Evolutionary conservation across 225 moss, liverwort and hornwort species (phyloP).

Genomic region (Sphagnum contortum): DNA sequence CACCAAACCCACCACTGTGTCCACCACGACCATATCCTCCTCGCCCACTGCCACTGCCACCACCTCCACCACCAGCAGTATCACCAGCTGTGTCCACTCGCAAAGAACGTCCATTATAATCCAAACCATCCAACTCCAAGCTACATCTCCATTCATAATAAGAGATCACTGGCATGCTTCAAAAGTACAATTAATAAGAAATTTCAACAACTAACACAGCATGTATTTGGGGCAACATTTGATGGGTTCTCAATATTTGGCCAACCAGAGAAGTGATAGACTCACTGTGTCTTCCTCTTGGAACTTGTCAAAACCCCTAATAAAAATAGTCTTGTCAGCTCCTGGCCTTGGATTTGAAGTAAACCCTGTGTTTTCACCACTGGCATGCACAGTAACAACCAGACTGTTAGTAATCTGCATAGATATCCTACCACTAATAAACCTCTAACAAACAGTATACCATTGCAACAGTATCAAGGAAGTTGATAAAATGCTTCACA

Average conservation of each 20-base stretch:
- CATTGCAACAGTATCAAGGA: no score
- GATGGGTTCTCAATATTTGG: no score
- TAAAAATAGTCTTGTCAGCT: slow-evolving; percentile 45
- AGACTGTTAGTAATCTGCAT: no score
- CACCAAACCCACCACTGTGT: no score
- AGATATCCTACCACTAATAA: no score
- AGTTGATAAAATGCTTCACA: no score
- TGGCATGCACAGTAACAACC: not conserved
- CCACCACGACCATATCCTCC: slow-evolving; percentile 14
- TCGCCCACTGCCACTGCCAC: slow-evolving; percentile 24
- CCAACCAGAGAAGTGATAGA: not conserved
- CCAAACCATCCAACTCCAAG: slow-evolving; percentile 33
- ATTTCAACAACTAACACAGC: no score
- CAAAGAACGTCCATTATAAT: slow-evolving; percentile 47
- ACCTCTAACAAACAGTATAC: no score
- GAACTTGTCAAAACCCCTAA: slow-evolving; percentile 67
- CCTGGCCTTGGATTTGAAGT: slow-evolving; percentile 48
- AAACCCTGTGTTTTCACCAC: slow-evolving; percentile 58
- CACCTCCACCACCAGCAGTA: slow-evolving; percentile 23
- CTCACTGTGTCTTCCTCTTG: slow-evolving; percentile 48
- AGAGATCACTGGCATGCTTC: no score
- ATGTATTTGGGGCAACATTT: not conserved
- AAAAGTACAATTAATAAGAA: slow-evolving; percentile 2
- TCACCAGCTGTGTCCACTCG: slow-evolving; percentile 52
- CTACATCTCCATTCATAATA: no score